Base-by-base conservation (phyloP, 768 basidiomycete genomes). In the Daedaleopsis nitida region DNA sequence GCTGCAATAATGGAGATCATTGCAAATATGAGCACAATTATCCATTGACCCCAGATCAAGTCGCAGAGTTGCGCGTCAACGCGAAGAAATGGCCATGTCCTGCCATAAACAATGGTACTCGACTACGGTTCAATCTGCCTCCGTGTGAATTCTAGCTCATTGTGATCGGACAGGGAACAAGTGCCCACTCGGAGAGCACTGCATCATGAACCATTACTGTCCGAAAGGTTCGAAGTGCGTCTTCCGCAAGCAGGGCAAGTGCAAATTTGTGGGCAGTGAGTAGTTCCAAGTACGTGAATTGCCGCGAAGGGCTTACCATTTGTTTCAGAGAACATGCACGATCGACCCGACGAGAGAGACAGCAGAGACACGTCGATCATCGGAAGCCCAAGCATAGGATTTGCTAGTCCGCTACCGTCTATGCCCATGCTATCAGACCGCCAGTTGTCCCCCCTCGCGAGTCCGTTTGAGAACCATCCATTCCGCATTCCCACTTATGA, bases 1-100 rank as follows among this genome's bases (percentile, higher is more conserved):
- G 65, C 38, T 75, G 75, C 59, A 69, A 64, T 60, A 65, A 70
- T 24, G 75, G 74, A 11, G 58, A 64, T 5, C 68, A 68, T 21
- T 78, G 77, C 63, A 70, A 64, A 34, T 77, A 73, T 53, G 68
- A 69, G 16, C 77, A 78, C 52, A 66, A 75, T 52, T 77, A 76
- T 57, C 54, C 63, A 5, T 60, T 77, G 13, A 65, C 65, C 2
- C 58, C 71, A 5, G 68, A 70, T 8, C 67, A 77, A 35, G 49
- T 75, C 19, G 59, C 55, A 1, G 75, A 73, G 45, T 61, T 78
- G 27, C 70, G 72, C 14, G 58, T 59, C 11, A 71, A 74, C 55
- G 70, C 76, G 19, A 72, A 69, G 65, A 76, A 70, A 59, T 73
- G 71, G 59, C 77, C 77, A 1, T 78, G 77, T 51, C 65, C 73